Percentiles rank a stretch among this genome's conserved stretches.
Conservation (phyloP, 768 basidiomycete genomes). For the Flagelloscypha sp. region DNA sequence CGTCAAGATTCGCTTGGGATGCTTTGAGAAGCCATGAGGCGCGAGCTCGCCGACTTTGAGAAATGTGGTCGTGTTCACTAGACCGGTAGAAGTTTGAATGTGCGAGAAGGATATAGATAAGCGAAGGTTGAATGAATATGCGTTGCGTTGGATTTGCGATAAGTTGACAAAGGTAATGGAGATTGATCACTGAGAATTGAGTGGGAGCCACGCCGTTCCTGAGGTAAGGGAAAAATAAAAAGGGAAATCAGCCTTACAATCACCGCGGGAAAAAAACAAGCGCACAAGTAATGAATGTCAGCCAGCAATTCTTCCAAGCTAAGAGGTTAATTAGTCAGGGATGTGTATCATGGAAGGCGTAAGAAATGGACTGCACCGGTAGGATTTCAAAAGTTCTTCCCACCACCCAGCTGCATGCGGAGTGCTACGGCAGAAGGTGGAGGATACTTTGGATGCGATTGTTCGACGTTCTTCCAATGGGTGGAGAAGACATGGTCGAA, state of each 20-base stretch:
- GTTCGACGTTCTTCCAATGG: constrained; percentile 8
- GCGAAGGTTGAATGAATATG: constrained; percentile 55
- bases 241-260: not conserved
- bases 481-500: not conserved
- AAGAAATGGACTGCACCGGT: constrained; percentile 14
- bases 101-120: constrained; percentile 61
- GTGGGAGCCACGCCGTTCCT: constrained; percentile 61
- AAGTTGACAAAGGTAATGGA: constrained; percentile 42
- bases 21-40: constrained; percentile 49
- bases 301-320: constrained; percentile 42
- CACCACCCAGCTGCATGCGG: constrained; percentile 37
- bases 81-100: constrained; percentile 67
- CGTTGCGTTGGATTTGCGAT: constrained; percentile 47
- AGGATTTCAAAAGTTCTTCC: constrained; percentile 29
- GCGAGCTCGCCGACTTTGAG: constrained; percentile 43
- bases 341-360: not conserved
- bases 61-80: constrained; percentile 53
- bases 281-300: constrained; percentile 48
- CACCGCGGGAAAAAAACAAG: constrained; percentile 4
- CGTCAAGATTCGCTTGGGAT: constrained; percentile 47
- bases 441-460: constrained; percentile 24
- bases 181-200: constrained; percentile 63
- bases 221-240: constrained; percentile 3
- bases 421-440: constrained; percentile 24
- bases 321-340: constrained; percentile 10